A percentile compares a stretch with the other conserved stretches of the same genome.
Evolutionary conservation across 108 stramenopile species (phyloP).

Genomic region (Epithemia pelagica): DNA sequence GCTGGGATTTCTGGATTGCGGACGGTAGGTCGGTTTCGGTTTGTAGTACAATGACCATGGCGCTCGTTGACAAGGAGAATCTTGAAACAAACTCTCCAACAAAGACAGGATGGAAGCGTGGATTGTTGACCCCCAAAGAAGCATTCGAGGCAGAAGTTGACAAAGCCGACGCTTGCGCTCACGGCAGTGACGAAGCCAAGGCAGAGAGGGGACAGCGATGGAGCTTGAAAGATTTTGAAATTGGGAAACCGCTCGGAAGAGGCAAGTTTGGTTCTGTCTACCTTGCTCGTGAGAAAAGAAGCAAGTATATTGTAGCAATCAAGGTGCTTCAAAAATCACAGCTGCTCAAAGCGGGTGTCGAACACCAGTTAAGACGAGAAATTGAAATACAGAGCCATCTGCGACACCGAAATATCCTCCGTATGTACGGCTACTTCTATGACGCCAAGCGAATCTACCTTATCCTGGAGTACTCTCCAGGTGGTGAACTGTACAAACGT

Average conservation of each 20-base stretch:
- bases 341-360: conserved; percentile 91
- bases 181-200: conserved; percentile 10
- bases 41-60: background rate
- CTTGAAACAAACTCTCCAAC: conserved; percentile 7
- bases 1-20: too few species aligned
- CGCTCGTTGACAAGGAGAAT: conserved; percentile 7
- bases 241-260: conserved; percentile 95
- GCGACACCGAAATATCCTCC: conserved; percentile 91
- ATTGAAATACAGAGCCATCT: conserved; percentile 98
- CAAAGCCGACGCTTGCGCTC: background rate
- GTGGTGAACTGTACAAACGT: conserved; percentile 96
- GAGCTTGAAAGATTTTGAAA: conserved; percentile 95
- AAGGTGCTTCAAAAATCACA: conserved; percentile 96
- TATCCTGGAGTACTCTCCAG: conserved; percentile 94
- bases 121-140: conserved; percentile 1
- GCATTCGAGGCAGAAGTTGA: conserved; percentile 7
- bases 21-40: too few species aligned
- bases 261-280: conserved; percentile 99
- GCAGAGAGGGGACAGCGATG: conserved; percentile 59
- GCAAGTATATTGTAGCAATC: conserved; percentile 97
- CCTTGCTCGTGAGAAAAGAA: conserved; percentile 87
- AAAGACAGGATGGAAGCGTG: conserved; percentile 3
- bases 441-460: conserved; percentile 96
- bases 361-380: conserved; percentile 97
- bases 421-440: conserved; percentile 97